A percentile compares a stretch with the other conserved stretches of the same genome.
Conservation (phyloP, 495 filamentous ascomycete genomes). For the Talaromyces thailandensis region DNA sequence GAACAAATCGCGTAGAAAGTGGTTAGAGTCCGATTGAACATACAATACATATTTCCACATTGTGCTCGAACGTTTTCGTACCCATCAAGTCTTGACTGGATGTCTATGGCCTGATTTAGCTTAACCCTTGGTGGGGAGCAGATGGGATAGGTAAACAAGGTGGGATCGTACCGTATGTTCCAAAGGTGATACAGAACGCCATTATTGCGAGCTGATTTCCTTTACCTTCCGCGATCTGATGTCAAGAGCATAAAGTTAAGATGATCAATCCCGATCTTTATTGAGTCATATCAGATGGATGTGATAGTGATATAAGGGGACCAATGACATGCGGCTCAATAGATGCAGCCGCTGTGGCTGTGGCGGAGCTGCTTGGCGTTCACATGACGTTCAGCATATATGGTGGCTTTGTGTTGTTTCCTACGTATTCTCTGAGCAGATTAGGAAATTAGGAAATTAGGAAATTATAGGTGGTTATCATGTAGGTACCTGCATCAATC, state of each 20-base stretch:
- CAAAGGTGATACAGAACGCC: constrained; percentile 50
- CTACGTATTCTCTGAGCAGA: too few relatives aligned
- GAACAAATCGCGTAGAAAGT: background rate
- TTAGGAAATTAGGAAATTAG: too few relatives aligned
- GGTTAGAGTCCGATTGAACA: constrained; percentile 8
- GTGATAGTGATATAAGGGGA: background rate
- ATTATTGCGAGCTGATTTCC: constrained; percentile 15
- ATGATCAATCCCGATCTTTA: background rate
- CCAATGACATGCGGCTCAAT: background rate
- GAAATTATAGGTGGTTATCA: background rate
- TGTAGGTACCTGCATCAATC: background rate
- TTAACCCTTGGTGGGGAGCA: background rate
- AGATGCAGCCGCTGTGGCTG: background rate
- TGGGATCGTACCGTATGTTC: constrained; percentile 37
- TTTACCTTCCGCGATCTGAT: background rate
- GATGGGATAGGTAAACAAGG: constrained; percentile 3
- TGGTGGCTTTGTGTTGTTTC: too few relatives aligned
- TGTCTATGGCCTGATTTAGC: constrained; percentile 25
- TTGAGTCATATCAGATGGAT: background rate
- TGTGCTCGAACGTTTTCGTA: constrained; percentile 46
- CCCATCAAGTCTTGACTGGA: constrained; percentile 42
- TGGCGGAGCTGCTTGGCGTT: background rate
- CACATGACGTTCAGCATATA: background rate
- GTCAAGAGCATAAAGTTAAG: background rate
- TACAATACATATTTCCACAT: constrained; percentile 40